Evolutionary conservation across 345 rosid species (phyloP), one percentile per base, ranked within the genome.

Genomic region (Aethionema arabicum): DNA sequence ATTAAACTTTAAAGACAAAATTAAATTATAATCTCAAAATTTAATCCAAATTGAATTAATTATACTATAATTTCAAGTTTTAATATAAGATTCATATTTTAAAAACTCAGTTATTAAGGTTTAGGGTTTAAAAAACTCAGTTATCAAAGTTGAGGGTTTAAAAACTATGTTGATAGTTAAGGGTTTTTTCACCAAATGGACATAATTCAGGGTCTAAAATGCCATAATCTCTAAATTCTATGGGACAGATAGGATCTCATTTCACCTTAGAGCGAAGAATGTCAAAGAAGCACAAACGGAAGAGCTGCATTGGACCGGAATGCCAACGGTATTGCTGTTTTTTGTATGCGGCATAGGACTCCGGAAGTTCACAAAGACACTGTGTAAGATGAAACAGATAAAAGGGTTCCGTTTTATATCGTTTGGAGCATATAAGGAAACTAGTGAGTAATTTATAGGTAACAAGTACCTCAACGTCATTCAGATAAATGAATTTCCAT

Each of bases 311-410:
- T 14, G 96, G 96, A 72, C 96, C 96, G 2, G 96, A 89, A 81
- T 89, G 96, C 96, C 96, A 89, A 32, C 95, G 95, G 52, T 89
- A 82, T 66, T 89, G 96, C 81, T 89, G 96, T 77, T 89, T 89
- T 59, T 86, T 86, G 84, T 89, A 89, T 51, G 96, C 96, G 67
- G 80, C 96, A 59, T 89, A 89, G 16, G 96, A 89, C 74, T 89
- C 96, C 7, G 96, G 96, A 77, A 89, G 96, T 67, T 89, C 96
- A 79, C 96, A 89, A 44, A 83, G 83, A 79, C 95, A 86, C 97
- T 90, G 84, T 32, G 32, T 7, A 3, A 38, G 31, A 63, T 48
- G 47, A 11, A 21, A 47, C 45, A 47, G 6, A 11, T 35, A 7
- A 12, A 39, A 50, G 4, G 8, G 13, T 40, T 30, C 10, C 10